These are phyloP conservation scores for Botrytis elliptica DNA, from an alignment of 2,329 filamentous ascomycete species.

Conservation along the genomic window DNA sequence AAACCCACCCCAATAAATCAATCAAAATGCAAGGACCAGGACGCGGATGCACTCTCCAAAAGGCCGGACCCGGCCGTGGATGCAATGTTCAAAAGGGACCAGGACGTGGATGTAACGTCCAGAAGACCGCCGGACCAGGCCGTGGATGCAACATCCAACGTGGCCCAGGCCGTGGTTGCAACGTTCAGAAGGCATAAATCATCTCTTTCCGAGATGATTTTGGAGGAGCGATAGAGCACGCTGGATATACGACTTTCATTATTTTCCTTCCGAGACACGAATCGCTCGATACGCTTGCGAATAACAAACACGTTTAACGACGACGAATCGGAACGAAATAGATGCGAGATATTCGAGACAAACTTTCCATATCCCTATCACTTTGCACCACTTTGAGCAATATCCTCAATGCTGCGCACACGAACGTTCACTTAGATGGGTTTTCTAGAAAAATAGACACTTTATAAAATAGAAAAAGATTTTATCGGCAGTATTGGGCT, in stretches of 20 bases:
- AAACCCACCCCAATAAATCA: slow-evolving; percentile 12
- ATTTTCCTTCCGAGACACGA: neutral
- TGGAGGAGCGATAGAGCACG: slow-evolving; percentile 9
- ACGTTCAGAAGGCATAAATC: slow-evolving; percentile 15
- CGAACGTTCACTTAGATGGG: slow-evolving; percentile 8
- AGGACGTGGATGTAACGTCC: slow-evolving; percentile 10
- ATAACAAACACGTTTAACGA: neutral
- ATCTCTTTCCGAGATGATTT: neutral
- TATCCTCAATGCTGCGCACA: neutral
- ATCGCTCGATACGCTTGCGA: slow-evolving; percentile 13
- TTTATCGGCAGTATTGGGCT: neutral
- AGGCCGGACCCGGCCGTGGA: slow-evolving; percentile 1
- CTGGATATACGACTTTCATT: neutral
- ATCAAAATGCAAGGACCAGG: slow-evolving; percentile 19
- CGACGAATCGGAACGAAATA: neutral
- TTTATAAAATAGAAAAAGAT: neutral
- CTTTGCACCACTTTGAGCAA: neutral
- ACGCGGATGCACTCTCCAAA: slow-evolving; percentile 16
- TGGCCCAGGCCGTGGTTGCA: neutral
- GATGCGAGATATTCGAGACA: slow-evolving; percentile 3
- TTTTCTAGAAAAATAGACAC: neutral
- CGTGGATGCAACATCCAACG: slow-evolving; percentile 9
- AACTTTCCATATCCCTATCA: neutral
- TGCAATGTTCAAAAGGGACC: slow-evolving; percentile 18
- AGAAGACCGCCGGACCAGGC: slow-evolving; percentile 8